Evolutionary conservation across 805 yeast species (phyloP).

Genomic region (Hagleromyces aurorensis): DNA sequence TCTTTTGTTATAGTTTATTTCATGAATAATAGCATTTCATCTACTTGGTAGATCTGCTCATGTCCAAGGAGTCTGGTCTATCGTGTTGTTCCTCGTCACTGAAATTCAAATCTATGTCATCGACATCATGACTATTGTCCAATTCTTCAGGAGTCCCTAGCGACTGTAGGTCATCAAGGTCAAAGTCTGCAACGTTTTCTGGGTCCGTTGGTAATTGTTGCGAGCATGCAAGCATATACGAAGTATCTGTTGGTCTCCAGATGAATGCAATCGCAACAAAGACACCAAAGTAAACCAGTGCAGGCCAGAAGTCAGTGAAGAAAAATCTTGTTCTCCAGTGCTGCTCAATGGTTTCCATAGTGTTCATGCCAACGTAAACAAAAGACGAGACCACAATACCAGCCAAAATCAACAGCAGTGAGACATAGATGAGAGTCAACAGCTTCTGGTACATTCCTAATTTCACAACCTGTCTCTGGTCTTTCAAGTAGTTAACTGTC

Average conservation of each 20-base stretch:
- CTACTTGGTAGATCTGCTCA: too few relatives aligned
- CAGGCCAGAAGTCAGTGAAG: slow-evolving; percentile 90
- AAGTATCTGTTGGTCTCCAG: slow-evolving; percentile 97
- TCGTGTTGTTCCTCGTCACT: slow-evolving; percentile 27
- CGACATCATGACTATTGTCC: slow-evolving; percentile 33
- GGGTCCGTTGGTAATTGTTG: slow-evolving; percentile 85
- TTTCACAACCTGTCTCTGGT: slow-evolving; percentile 88
- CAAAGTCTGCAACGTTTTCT: slow-evolving; percentile 58
- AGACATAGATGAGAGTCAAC: slow-evolving; percentile 63
- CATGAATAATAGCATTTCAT: too few relatives aligned
- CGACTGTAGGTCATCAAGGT: slow-evolving; percentile 47
- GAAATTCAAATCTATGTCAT: slow-evolving; percentile 25
- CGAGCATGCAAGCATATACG: slow-evolving; percentile 89
- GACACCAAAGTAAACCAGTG: slow-evolving; percentile 75
- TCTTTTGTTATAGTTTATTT: too few relatives aligned
- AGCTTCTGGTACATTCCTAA: slow-evolving; percentile 76
- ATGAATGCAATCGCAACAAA: slow-evolving; percentile 79
- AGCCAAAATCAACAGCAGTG: slow-evolving; percentile 59
- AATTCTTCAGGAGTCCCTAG: slow-evolving; percentile 34
- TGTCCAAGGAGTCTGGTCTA: too few relatives aligned
- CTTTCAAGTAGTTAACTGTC: slow-evolving; percentile 65
- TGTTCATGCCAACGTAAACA: slow-evolving; percentile 62
- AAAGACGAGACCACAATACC: slow-evolving; percentile 69
- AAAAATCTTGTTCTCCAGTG: slow-evolving; percentile 92
- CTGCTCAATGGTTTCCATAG: slow-evolving; percentile 69